Evolutionary conservation across 352 stramenopile genomes (phyloP).

Genomic region (Globisporangium takayamanum): DNA sequence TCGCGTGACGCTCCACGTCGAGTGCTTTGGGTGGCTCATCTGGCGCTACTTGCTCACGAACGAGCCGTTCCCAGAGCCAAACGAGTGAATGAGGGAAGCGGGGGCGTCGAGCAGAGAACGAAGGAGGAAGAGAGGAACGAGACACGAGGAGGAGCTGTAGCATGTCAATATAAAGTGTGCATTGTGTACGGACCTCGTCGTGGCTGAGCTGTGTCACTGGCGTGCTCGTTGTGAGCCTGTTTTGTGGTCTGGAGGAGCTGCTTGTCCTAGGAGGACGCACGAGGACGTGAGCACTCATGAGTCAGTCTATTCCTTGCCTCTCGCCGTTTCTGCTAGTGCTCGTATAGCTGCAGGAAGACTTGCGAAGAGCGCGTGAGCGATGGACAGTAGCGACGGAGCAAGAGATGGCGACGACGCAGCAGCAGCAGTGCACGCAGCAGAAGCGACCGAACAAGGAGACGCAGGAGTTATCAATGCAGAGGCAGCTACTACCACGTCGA

Average conservation of each 20-base stretch:
- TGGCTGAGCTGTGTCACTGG: too few species aligned
- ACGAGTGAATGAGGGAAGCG: slow-evolving; percentile 32
- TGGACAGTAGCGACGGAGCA: neutral
- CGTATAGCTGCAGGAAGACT: neutral
- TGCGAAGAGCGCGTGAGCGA: neutral
- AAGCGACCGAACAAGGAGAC: too few species aligned
- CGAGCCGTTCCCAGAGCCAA: slow-evolving; percentile 62
- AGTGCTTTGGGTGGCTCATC: slow-evolving; percentile 83
- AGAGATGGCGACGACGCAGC: neutral
- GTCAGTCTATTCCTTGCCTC: too few species aligned
- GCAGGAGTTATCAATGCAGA: too few species aligned
- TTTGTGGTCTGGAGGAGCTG: too few species aligned
- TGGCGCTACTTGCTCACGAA: slow-evolving; percentile 83
- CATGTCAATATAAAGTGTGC: neutral
- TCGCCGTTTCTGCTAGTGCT: neutral
- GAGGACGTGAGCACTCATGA: too few species aligned
- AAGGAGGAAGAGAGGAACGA: neutral
- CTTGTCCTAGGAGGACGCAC: too few species aligned
- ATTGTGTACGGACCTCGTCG: too few species aligned
- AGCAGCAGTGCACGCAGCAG: too few species aligned
- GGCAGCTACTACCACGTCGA: too few species aligned
- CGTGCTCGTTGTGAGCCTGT: too few species aligned
- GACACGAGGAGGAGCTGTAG: neutral
- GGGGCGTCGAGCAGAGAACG: neutral
- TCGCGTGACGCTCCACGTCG: slow-evolving; percentile 76